A percentile compares a stretch with the other conserved stretches of the same genome.
Evolutionary conservation across 1,284 basidiomycete species (phyloP).

Genomic region (Puccinia horiana): DNA sequence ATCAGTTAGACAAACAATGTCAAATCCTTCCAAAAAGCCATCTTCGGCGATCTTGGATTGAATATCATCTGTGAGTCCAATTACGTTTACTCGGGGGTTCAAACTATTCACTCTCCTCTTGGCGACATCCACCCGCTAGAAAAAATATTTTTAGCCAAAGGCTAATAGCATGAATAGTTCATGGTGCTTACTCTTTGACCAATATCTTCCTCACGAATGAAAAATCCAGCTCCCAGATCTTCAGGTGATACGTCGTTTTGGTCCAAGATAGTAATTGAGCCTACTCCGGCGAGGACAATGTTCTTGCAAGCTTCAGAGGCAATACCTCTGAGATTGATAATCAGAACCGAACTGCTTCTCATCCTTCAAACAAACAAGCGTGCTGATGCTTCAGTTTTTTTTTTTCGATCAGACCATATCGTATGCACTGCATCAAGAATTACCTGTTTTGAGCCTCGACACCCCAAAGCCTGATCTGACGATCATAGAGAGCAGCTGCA

Average conservation of each 20-base stretch:
- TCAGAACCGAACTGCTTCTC: slow-evolving; percentile 63
- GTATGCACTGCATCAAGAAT: too few species aligned
- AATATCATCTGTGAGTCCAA: slow-evolving; percentile 64
- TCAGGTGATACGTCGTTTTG: slow-evolving; percentile 63
- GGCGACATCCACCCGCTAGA: slow-evolving; percentile 78
- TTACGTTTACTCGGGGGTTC: slow-evolving; percentile 85
- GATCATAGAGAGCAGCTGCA: slow-evolving; percentile 43
- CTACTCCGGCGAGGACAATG: slow-evolving; percentile 66
- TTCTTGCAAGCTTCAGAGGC: slow-evolving; percentile 98
- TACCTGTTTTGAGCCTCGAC: slow-evolving; percentile 47
- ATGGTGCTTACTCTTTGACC: slow-evolving; percentile 60
- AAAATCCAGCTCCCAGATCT: slow-evolving; percentile 88
- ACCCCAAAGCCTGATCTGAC: slow-evolving; percentile 47
- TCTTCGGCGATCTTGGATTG: slow-evolving; percentile 32
- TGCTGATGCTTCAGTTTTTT: not conserved
- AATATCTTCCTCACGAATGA: slow-evolving; percentile 88
- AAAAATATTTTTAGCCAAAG: slow-evolving; percentile 51
- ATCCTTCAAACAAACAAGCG: slow-evolving; percentile 14
- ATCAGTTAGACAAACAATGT: slow-evolving; percentile 48
- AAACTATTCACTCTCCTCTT: slow-evolving; percentile 79
- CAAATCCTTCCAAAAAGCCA: slow-evolving; percentile 42
- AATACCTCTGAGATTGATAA: slow-evolving; percentile 76
- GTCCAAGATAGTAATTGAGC: slow-evolving; percentile 65
- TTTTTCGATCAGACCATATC: not conserved
- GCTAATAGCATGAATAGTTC: not conserved